Conservation (phyloP, 2,329 filamentous ascomycete species). For the Scedosporium minutisporum region DNA sequence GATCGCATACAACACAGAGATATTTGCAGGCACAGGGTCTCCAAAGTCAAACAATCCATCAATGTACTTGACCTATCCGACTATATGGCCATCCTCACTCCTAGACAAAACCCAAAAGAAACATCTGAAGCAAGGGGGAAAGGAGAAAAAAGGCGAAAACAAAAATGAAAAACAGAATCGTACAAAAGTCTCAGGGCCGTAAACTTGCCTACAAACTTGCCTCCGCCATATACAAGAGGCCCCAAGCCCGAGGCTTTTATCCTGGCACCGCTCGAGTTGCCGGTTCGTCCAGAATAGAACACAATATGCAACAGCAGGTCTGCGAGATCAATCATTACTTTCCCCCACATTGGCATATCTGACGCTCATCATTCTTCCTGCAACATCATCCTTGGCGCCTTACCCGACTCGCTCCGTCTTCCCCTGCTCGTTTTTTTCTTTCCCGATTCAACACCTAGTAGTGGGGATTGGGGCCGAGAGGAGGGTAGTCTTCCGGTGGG, state of each 20-base stretch:
- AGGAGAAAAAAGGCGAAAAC: background rate
- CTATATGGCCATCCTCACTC: constrained; percentile 1
- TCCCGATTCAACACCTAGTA: constrained; percentile 1
- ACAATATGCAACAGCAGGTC: background rate
- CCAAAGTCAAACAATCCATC: background rate
- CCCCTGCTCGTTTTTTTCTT: background rate
- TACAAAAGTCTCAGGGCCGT: background rate
- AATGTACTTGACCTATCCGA: background rate
- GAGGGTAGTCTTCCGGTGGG: constrained; percentile 39
- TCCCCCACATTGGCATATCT: background rate
- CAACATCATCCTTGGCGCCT: background rate
- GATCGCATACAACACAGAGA: background rate
- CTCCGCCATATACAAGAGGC: background rate
- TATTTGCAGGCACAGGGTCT: background rate
- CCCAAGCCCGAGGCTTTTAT: background rate
- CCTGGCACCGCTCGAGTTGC: background rate
- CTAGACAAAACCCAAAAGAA: constrained; percentile 1
- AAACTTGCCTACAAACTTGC: background rate
- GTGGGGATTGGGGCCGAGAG: constrained; percentile 10
- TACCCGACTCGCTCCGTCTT: background rate
- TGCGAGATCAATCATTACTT: background rate
- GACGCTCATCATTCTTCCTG: background rate
- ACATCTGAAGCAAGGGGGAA: background rate
- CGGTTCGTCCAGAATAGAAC: background rate
- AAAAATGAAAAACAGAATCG: background rate